These are phyloP conservation scores for Trichosporon inkin DNA, from an alignment of 1,284 basidiomycete genomes.

Conservation along the genomic window DNA sequence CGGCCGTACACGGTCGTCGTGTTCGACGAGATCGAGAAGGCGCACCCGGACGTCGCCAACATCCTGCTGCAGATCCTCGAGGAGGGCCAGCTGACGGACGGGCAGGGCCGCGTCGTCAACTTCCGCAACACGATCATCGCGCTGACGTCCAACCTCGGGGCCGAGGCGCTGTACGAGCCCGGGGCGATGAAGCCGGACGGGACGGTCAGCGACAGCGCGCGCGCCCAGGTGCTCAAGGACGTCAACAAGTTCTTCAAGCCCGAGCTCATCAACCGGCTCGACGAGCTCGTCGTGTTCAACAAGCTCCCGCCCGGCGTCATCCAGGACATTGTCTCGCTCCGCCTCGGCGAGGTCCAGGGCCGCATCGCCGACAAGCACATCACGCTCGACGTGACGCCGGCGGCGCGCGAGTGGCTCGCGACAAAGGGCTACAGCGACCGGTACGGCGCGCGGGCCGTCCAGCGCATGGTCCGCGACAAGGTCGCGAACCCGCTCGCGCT, in stretches of 20 bases:
- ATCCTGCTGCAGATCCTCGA: slow-evolving; percentile 89
- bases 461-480: slow-evolving; percentile 69
- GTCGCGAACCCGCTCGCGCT: slow-evolving; percentile 73
- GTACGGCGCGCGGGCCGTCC: slow-evolving; percentile 80
- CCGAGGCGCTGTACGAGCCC: slow-evolving; percentile 66
- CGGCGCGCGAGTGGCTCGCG: slow-evolving; percentile 69
- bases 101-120: slow-evolving; percentile 45
- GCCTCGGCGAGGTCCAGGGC: slow-evolving; percentile 67
- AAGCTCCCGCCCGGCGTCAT: slow-evolving; percentile 72
- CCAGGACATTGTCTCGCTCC: slow-evolving; percentile 68
- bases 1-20: slow-evolving; percentile 56
- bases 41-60: slow-evolving; percentile 82
- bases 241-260: slow-evolving; percentile 79
- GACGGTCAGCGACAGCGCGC: slow-evolving; percentile 62
- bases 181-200: slow-evolving; percentile 65
- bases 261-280: slow-evolving; percentile 83
- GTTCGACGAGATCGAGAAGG: slow-evolving; percentile 83
- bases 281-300: slow-evolving; percentile 84
- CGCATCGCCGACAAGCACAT: slow-evolving; percentile 66
- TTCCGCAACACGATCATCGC: slow-evolving; percentile 80
- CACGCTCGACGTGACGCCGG: slow-evolving; percentile 63
- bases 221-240: slow-evolving; percentile 66
- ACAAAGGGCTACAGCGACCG: slow-evolving; percentile 74
- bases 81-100: slow-evolving; percentile 81
- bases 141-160: slow-evolving; percentile 86